These are phyloP conservation scores for Syzygium aromaticum DNA, from an alignment of 345 rosid genomes.

Conservation along the genomic window DNA sequence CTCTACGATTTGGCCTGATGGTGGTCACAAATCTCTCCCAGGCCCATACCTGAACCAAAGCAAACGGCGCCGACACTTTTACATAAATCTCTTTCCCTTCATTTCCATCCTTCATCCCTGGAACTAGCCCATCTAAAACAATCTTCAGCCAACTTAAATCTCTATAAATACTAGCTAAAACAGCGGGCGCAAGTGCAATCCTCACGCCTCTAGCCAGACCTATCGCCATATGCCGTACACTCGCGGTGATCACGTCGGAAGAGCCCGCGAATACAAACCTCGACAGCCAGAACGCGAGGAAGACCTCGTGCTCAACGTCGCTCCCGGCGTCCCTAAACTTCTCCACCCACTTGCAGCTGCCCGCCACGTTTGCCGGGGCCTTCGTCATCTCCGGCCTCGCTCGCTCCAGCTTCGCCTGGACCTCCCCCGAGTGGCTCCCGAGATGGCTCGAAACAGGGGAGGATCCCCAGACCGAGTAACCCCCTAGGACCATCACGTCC, in stretches of 20 bases:
- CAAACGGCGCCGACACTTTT: conserved; percentile 14
- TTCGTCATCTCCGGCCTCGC: background rate
- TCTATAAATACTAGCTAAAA: conserved; percentile 29
- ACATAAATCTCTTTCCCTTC: background rate
- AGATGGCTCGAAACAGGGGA: conserved; percentile 19
- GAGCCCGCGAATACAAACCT: conserved; percentile 12
- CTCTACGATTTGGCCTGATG: conserved; percentile 17
- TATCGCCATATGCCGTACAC: conserved; percentile 12
- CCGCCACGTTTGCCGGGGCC: background rate
- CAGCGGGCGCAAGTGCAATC: conserved; percentile 37
- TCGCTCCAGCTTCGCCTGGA: background rate
- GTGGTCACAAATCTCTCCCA: conserved; percentile 31
- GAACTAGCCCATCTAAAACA: conserved; percentile 1
- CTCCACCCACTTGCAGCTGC: background rate
- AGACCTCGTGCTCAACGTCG: conserved; percentile 36
- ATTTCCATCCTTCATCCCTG: background rate
- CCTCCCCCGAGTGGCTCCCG: conserved; percentile 2
- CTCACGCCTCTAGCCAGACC: conserved; percentile 26
- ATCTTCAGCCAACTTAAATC: conserved; percentile 19
- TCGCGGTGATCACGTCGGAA: background rate
- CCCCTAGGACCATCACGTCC: conserved; percentile 27
- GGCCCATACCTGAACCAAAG: conserved; percentile 25
- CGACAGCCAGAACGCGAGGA: conserved; percentile 30
- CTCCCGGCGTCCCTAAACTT: conserved; percentile 13
- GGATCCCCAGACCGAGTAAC: conserved; percentile 34